Conservation (phyloP, 805 yeast genomes). For the Starmerella apicola region DNA sequence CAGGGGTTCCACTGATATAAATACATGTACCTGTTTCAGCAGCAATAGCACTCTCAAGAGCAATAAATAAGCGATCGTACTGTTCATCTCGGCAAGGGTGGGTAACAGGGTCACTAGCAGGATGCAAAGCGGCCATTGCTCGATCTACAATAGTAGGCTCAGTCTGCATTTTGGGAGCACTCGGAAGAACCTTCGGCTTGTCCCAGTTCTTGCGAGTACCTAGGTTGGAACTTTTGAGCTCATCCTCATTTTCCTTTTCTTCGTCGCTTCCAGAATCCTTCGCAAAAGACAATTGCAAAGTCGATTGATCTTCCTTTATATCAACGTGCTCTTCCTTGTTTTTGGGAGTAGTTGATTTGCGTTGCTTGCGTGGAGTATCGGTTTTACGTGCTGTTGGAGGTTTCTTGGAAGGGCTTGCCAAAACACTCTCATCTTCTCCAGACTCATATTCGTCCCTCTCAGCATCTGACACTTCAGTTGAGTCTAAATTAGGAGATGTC, state of each 20-base stretch:
- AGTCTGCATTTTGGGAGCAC: neutral
- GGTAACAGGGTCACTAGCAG: conserved; percentile 29
- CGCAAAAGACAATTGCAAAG: neutral
- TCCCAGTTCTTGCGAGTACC: no score
- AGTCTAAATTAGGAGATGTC: neutral
- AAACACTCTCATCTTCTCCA: no score
- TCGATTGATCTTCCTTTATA: no score
- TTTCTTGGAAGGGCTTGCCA: no score
- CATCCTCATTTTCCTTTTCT: no score
- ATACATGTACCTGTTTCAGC: conserved; percentile 69
- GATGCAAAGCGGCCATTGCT: conserved; percentile 11
- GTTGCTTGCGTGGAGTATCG: no score
- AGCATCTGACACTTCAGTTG: neutral
- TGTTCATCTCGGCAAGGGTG: conserved; percentile 84
- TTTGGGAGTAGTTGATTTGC: no score
- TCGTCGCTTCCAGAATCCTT: neutral
- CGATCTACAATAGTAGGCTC: conserved; percentile 1
- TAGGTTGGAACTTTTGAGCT: neutral
- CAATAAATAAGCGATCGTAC: conserved; percentile 54
- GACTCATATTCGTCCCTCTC: neutral
- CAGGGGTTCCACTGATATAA: conserved; percentile 94
- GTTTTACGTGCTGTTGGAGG: no score
- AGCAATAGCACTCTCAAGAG: conserved; percentile 58
- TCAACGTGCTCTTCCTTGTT: no score
- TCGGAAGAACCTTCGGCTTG: neutral